These are phyloP conservation scores for Phytophthora capsici DNA, from an alignment of 352 stramenopile species.

Conservation along the genomic window DNA sequence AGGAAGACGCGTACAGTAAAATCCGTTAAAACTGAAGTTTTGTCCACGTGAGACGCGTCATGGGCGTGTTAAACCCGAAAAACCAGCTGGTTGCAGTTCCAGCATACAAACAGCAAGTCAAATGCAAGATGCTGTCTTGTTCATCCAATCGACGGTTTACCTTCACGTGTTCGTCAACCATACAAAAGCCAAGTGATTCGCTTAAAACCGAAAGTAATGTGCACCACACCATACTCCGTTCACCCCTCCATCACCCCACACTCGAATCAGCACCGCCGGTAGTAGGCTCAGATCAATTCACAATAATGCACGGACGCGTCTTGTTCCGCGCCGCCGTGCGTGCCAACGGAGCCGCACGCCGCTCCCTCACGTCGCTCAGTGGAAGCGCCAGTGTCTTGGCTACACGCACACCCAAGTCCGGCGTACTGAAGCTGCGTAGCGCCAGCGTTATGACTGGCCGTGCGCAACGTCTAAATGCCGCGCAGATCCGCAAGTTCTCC, in stretches of 20 bases:
- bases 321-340: constrained; percentile 33
- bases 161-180: neutral
- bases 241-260: neutral
- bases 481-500: constrained; percentile 48
- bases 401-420: constrained; percentile 15
- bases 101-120: constrained; percentile 8
- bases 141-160: constrained; percentile 27
- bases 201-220: neutral
- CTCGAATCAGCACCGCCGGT: constrained; percentile 32
- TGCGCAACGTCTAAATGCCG: neutral
- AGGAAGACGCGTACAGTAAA: too few relatives aligned
- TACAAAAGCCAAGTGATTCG: constrained; percentile 11
- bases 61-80: constrained; percentile 2
- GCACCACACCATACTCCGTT: neutral
- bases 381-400: constrained; percentile 17
- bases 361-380: constrained; percentile 26
- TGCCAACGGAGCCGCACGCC: constrained; percentile 29
- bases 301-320: constrained; percentile 44
- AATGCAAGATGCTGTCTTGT: constrained; percentile 8
- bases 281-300: constrained; percentile 1
- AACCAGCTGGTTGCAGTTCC: constrained; percentile 17
- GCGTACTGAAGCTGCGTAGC: constrained; percentile 3
- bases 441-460: constrained; percentile 6
- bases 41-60: constrained; percentile 24
- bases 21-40: constrained; percentile 8